Percentiles rank a stretch among this genome's conserved stretches.
phyloP scores from a whole-genome alignment of 148 eudicot genomes.

The Rhododendron vialii region DNA sequence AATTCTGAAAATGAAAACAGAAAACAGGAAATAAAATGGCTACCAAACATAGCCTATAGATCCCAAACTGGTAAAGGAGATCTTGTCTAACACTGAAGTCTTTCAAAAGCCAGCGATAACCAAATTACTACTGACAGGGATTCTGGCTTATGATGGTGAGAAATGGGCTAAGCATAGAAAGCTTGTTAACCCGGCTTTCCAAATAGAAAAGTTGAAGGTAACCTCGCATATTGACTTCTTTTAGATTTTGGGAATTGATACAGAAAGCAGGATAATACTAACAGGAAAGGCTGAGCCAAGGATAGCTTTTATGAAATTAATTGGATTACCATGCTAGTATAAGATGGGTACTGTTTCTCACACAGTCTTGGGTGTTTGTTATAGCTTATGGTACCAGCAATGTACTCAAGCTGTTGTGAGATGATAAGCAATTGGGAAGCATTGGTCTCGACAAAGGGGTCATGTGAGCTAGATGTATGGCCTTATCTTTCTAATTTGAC shows the following conservation, averaged over 20 bases:
- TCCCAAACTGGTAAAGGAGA: conserved; percentile 26
- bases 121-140: conserved; percentile 13
- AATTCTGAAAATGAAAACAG: no score
- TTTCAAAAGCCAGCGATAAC: conserved; percentile 18
- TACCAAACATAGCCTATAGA: no score
- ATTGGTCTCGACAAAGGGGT: conserved; percentile 5
- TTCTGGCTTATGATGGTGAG: conserved; percentile 22
- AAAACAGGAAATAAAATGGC: no score
- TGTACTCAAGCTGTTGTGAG: conserved; percentile 25
- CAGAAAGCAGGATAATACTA: no score
- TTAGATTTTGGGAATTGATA: no score
- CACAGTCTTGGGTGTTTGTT: not conserved
- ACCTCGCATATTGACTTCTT: not conserved
- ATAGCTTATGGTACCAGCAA: conserved; percentile 33
- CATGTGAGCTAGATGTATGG: conserved; percentile 25
- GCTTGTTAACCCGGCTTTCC: conserved; percentile 29
- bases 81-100: conserved; percentile 14
- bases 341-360: not conserved
- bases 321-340: no score
- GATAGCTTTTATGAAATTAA: no score
- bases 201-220: conserved; percentile 30
- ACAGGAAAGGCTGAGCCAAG: no score
- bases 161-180: conserved; percentile 34
- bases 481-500: conserved; percentile 24
- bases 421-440: conserved; percentile 34